Percentiles rank a stretch among this genome's conserved stretches.
Evolutionary conservation across 2,329 filamentous ascomycete species (phyloP).

Genomic region (Cladosporium phlei): DNA sequence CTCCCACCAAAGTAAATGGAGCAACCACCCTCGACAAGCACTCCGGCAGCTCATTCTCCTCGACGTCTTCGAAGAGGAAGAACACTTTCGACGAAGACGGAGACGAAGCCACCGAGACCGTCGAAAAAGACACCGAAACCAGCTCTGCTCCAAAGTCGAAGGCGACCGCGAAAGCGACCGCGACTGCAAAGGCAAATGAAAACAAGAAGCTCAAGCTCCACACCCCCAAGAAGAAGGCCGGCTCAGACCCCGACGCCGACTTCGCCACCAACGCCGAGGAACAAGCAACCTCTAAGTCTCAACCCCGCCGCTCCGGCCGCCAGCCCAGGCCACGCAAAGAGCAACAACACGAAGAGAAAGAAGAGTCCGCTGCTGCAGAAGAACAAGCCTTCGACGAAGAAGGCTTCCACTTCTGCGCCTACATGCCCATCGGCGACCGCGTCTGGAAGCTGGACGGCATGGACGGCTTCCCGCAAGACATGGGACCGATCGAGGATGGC

Average conservation of each 20-base stretch:
- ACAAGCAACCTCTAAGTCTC: not conserved
- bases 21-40: too few species aligned
- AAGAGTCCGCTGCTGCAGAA: constrained; percentile 36
- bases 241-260: not conserved
- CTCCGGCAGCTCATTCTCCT: too few species aligned
- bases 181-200: too few species aligned
- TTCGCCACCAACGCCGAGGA: not conserved
- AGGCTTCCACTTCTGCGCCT: constrained; percentile 84
- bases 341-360: constrained; percentile 36
- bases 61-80: too few species aligned
- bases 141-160: too few species aligned
- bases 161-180: too few species aligned
- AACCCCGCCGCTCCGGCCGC: constrained; percentile 11
- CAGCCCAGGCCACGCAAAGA: constrained; percentile 36
- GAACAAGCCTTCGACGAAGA: too few species aligned
- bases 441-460: constrained; percentile 90
- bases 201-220: constrained; percentile 17
- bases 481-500: constrained; percentile 47
- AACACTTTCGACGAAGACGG: not conserved
- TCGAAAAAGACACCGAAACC: too few species aligned
- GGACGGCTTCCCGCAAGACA: constrained; percentile 62
- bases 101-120: too few species aligned
- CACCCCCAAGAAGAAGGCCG: not conserved
- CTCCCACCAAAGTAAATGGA: not conserved
- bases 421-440: constrained; percentile 67